Conservation (phyloP, 1,284 basidiomycete species). For the Pseudozyma pruni region DNA sequence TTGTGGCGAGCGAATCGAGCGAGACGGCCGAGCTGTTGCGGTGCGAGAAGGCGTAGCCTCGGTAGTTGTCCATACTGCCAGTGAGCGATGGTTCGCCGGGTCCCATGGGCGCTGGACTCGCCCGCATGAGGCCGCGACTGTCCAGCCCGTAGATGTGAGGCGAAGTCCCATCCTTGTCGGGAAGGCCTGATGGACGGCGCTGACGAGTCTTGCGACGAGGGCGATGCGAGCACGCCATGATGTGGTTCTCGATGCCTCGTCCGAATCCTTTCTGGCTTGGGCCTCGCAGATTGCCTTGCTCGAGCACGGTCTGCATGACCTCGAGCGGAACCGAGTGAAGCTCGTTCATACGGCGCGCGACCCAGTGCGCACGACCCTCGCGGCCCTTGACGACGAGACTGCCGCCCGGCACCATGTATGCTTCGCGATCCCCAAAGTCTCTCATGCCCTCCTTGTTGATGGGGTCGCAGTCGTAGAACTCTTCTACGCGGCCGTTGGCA, state of each 20-base stretch:
- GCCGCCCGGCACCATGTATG: constrained; percentile 41
- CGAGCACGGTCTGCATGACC: constrained; percentile 63
- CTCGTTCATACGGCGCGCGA: constrained; percentile 66
- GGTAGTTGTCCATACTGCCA: constrained; percentile 18
- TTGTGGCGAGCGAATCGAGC: constrained; percentile 65
- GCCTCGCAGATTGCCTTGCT: constrained; percentile 62
- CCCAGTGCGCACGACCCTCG: constrained; percentile 64
- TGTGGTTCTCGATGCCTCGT: constrained; percentile 65
- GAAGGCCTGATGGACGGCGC: constrained; percentile 14
- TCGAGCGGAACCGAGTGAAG: constrained; percentile 67
- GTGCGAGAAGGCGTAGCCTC: constrained; percentile 28
- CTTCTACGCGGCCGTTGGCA: constrained; percentile 66
- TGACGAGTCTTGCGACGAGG: constrained; percentile 46
- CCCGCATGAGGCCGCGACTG: constrained; percentile 35
- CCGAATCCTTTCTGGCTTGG: constrained; percentile 62
- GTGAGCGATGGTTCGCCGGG: constrained; percentile 26
- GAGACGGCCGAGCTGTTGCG: constrained; percentile 61
- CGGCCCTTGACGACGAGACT: constrained; percentile 46
- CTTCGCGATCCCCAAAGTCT: constrained; percentile 56
- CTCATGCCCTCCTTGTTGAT: constrained; percentile 62
- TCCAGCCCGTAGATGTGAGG: constrained; percentile 30
- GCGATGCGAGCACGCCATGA: constrained; percentile 63
- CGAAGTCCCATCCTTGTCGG: constrained; percentile 24
- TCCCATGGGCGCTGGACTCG: constrained; percentile 50
- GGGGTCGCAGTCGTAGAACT: constrained; percentile 64